phyloP scores from a whole-genome alignment of 2,329 filamentous ascomycete genomes.

The Fusarium metavorans region DNA sequence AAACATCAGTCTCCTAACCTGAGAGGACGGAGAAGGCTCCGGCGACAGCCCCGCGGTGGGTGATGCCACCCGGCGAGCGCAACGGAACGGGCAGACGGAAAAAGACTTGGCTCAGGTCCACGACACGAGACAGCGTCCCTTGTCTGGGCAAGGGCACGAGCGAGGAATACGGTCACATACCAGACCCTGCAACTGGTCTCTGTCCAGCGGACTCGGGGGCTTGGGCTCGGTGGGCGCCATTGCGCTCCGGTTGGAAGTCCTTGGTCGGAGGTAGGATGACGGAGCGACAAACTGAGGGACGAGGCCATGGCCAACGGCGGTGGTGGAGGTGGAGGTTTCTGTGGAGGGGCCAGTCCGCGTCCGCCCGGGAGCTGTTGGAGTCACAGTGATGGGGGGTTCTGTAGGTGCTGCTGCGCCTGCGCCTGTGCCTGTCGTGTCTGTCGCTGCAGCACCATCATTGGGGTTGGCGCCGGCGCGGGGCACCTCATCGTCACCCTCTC shows the following conservation, averaged over 20 bases:
- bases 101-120: constrained; percentile 1
- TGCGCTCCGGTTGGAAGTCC: constrained; percentile 49
- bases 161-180: constrained; percentile 61
- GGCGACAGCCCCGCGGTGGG: constrained; percentile 34
- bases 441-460: constrained; percentile 23
- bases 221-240: constrained; percentile 56
- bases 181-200: constrained; percentile 82
- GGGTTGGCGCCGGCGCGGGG: constrained; percentile 27
- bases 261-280: constrained; percentile 67
- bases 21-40: neutral
- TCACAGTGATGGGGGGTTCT: constrained; percentile 9
- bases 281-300: constrained; percentile 70
- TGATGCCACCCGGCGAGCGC: constrained; percentile 23
- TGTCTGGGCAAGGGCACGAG: neutral
- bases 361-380: constrained; percentile 37
- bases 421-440: constrained; percentile 14
- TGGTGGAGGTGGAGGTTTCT: constrained; percentile 35
- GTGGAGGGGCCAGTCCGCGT: constrained; percentile 38
- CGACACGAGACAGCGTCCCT: constrained; percentile 8
- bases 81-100: constrained; percentile 33
- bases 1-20: constrained; percentile 21
- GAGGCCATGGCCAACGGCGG: constrained; percentile 39
- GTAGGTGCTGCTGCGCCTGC: neutral
- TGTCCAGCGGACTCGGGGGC: constrained; percentile 72
- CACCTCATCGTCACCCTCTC: constrained; percentile 27